Conservation (phyloP, 2,329 filamentous ascomycete genomes). For the Xylaria sp. region DNA sequence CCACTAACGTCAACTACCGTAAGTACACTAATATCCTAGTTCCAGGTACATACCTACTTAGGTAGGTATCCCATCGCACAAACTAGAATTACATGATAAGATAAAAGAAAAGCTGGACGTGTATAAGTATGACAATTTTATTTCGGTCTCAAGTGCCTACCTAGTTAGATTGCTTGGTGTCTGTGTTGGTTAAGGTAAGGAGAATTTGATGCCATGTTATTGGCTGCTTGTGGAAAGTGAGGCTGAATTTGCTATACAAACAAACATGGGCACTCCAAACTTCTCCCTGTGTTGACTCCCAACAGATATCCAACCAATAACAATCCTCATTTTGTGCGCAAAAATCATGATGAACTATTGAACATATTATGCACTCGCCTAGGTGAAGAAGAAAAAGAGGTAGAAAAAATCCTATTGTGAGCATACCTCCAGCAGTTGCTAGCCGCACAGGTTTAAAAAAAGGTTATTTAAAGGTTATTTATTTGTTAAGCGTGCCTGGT, state of each 20-base stretch:
- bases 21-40: neutral
- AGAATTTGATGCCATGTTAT: constrained; percentile 16
- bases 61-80: neutral
- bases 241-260: constrained; percentile 23
- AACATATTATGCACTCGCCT: neutral
- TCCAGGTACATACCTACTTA: neutral
- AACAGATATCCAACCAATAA: neutral
- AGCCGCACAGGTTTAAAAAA: neutral
- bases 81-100: neutral
- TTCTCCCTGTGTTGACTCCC: neutral
- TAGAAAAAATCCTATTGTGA: neutral
- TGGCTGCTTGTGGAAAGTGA: constrained; percentile 23
- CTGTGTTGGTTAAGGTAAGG: neutral
- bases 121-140: neutral
- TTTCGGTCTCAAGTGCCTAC: neutral
- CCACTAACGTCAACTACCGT: too few species aligned
- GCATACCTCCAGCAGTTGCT: neutral
- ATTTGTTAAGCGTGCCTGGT: neutral
- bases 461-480: constrained; percentile 1
- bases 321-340: neutral
- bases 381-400: neutral
- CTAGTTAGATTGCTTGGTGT: neutral
- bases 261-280: constrained; percentile 3
- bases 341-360: too few species aligned
- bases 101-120: neutral